Conservation (phyloP, 2,329 filamentous ascomycete species). For the Aspergillus calidoustus region DNA sequence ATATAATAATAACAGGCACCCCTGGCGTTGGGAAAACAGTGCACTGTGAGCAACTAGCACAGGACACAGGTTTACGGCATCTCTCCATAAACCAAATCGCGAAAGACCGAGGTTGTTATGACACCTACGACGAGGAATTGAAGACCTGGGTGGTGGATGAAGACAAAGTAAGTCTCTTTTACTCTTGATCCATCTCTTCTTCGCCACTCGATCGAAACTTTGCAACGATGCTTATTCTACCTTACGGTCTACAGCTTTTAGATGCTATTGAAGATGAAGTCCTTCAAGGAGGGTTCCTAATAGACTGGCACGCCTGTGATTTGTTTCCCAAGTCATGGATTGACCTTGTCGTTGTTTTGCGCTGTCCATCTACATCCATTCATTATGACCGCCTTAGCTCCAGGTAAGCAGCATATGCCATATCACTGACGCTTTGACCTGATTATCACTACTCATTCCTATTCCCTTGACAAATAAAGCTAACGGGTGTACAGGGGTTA, state of each 20-base stretch:
- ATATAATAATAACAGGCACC: constrained; percentile 94
- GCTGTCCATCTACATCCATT: constrained; percentile 73
- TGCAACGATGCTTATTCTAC: constrained; percentile 17
- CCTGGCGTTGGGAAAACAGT: constrained; percentile 96
- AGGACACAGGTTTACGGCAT: constrained; percentile 77
- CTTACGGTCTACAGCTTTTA: constrained; percentile 60
- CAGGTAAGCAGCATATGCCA: constrained; percentile 55
- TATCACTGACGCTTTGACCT: not conserved
- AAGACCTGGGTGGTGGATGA: constrained; percentile 94
- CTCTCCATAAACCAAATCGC: constrained; percentile 89
- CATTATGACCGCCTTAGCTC: constrained; percentile 83
- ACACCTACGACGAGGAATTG: constrained; percentile 83
- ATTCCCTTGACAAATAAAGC: not conserved
- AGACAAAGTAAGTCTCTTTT: constrained; percentile 70
- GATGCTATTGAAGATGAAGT: constrained; percentile 87
- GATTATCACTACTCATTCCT: not conserved
- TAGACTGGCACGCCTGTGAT: constrained; percentile 99
- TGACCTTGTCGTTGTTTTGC: constrained; percentile 89
- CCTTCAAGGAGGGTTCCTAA: constrained; percentile 78
- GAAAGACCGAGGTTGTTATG: constrained; percentile 84
- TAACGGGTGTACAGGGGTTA: constrained; percentile 65
- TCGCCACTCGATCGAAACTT: not conserved
- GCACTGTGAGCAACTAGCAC: constrained; percentile 80
- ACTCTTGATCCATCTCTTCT: constrained; percentile 1
- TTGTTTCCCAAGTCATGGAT: constrained; percentile 93